phyloP scores from a whole-genome alignment of 2,329 filamentous ascomycete genomes.

The Aspergillus unguis region DNA sequence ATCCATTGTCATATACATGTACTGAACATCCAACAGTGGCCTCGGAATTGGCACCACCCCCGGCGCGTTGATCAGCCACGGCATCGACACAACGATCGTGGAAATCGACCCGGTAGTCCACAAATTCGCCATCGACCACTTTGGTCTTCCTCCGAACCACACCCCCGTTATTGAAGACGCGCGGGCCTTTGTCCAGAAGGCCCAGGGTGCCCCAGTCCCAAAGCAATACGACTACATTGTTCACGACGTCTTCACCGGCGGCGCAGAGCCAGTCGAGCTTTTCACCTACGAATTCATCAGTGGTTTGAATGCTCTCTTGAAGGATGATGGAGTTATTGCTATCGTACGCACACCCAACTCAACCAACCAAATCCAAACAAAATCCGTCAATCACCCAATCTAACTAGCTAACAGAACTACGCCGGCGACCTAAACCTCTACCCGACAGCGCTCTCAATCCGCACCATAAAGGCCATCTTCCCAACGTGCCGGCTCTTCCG shows the following conservation, averaged over 20 bases:
- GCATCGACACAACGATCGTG: conserved; percentile 87
- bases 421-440: conserved; percentile 80
- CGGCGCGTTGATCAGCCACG: conserved; percentile 78
- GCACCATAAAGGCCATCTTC: conserved; percentile 79
- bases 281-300: conserved; percentile 84
- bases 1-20: conserved; percentile 6
- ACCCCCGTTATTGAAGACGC: conserved; percentile 80
- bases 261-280: conserved; percentile 81
- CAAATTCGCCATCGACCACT: conserved; percentile 77
- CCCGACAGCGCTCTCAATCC: conserved; percentile 71
- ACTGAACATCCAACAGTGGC: conserved; percentile 53
- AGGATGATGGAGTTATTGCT: conserved; percentile 75
- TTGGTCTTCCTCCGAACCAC: conserved; percentile 73
- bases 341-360: conserved; percentile 59
- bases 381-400: conserved; percentile 55
- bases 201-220: conserved; percentile 47
- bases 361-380: conserved; percentile 11
- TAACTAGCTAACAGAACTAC: conserved; percentile 74
- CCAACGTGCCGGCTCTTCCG: conserved; percentile 89
- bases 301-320: conserved; percentile 67
- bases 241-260: conserved; percentile 96
- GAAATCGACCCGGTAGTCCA: conserved; percentile 92
- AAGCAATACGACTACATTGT: conserved; percentile 81
- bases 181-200: conserved; percentile 59
- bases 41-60: conserved; percentile 91